Conservation (phyloP, 768 basidiomycete species). For the Panaeolus cyanescens region DNA sequence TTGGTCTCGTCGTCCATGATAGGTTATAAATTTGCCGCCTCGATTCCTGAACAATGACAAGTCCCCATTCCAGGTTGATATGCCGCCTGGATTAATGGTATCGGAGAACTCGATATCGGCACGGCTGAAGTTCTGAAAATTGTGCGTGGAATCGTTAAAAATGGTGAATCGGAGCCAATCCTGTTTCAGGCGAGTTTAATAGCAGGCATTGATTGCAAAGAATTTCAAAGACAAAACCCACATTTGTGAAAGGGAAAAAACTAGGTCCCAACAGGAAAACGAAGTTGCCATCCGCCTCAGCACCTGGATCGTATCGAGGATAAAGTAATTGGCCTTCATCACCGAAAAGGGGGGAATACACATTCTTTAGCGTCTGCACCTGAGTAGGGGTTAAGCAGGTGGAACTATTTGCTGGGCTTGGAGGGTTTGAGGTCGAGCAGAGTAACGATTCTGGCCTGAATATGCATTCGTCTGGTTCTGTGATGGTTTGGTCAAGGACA, state of each 20-base stretch:
- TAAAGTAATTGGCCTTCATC: background rate
- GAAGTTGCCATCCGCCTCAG: background rate
- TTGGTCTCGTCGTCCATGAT: background rate
- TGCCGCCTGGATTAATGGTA: background rate
- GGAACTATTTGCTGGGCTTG: background rate
- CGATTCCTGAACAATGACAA: background rate
- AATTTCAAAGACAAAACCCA: background rate
- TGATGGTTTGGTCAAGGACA: background rate
- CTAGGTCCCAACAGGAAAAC: background rate
- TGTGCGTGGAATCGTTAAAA: background rate
- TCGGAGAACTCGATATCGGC: background rate
- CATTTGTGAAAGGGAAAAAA: background rate
- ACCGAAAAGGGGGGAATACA: background rate
- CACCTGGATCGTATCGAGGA: background rate
- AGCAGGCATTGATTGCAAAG: background rate
- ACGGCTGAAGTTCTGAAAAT: background rate
- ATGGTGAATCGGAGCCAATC: background rate
- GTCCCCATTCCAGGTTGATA: background rate
- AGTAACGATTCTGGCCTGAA: background rate
- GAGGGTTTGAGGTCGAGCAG: background rate
- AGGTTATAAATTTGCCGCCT: background rate
- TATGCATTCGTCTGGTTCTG: background rate
- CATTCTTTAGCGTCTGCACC: background rate
- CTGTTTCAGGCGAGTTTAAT: background rate
- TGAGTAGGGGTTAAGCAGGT: background rate